Evolutionary conservation across 164 flowering plant species (phyloP).

Genomic region (Chloranthus sessilifolius): DNA sequence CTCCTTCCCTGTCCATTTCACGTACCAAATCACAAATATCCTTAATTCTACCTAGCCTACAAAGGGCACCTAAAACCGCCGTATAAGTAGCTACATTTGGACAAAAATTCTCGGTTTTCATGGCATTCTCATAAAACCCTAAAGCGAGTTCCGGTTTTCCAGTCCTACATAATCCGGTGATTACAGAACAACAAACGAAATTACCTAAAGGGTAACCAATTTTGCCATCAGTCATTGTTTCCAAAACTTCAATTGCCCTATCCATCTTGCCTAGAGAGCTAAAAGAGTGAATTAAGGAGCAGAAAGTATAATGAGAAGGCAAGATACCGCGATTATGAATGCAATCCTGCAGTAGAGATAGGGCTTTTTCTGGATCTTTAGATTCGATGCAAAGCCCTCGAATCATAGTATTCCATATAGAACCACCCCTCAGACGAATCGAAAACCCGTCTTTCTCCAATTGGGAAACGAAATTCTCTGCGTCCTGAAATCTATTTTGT

Average conservation of each 20-base stretch:
- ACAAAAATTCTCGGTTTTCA: slow-evolving; percentile 24
- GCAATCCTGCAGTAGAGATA: slow-evolving; percentile 34
- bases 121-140: slow-evolving; percentile 51
- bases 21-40: slow-evolving; percentile 46
- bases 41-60: slow-evolving; percentile 44
- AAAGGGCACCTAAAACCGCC: slow-evolving; percentile 44
- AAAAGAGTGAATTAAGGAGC: slow-evolving; percentile 42
- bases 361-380: slow-evolving; percentile 50
- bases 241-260: slow-evolving; percentile 54
- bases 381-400: slow-evolving; percentile 30
- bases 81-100: slow-evolving; percentile 65
- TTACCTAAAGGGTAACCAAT: slow-evolving; percentile 42
- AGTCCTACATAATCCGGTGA: slow-evolving; percentile 61
- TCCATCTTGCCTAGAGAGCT: slow-evolving; percentile 40
- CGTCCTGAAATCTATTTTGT: slow-evolving; percentile 36
- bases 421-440: slow-evolving; percentile 18
- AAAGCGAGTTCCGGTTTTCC: slow-evolving; percentile 59
- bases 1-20: slow-evolving; percentile 47
- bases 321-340: slow-evolving; percentile 29
- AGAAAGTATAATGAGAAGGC: slow-evolving; percentile 46
- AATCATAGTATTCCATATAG: slow-evolving; percentile 50
- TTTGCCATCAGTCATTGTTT: slow-evolving; percentile 42
- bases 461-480: slow-evolving; percentile 33
- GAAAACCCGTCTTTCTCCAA: slow-evolving; percentile 19
- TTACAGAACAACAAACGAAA: slow-evolving; percentile 58